Conservation (phyloP, 2,329 filamentous ascomycete species). For the Thelonectria discophora region DNA sequence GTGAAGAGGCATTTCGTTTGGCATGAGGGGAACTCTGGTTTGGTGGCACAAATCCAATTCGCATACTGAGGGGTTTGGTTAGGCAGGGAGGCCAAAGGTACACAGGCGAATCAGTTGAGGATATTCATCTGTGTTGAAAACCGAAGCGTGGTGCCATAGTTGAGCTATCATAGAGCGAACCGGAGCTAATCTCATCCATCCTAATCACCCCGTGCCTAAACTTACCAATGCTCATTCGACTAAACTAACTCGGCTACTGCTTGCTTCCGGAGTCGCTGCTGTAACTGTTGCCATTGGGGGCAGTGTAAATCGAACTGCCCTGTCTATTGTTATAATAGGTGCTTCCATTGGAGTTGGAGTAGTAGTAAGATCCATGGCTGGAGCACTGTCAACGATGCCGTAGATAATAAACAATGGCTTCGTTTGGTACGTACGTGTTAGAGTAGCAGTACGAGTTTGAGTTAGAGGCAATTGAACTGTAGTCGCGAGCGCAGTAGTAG, state of each 20-base stretch:
- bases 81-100: not conserved
- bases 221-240: not conserved
- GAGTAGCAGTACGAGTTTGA: constrained; percentile 73
- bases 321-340: constrained; percentile 72
- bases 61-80: not conserved
- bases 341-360: constrained; percentile 73
- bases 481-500: constrained; percentile 72
- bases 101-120: not conserved
- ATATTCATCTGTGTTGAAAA: not conserved
- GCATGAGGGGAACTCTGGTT: not conserved
- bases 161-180: not conserved
- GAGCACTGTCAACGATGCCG: not conserved
- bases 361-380: constrained; percentile 76
- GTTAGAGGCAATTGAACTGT: constrained; percentile 64
- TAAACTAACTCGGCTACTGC: constrained; percentile 18
- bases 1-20: not conserved
- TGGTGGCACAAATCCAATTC: not conserved
- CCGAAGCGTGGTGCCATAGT: not conserved
- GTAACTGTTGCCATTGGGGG: constrained; percentile 53
- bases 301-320: constrained; percentile 68
- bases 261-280: constrained; percentile 20
- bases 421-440: constrained; percentile 59
- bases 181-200: not conserved
- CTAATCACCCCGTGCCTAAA: not conserved
- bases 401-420: not conserved